Base-by-base conservation (phyloP, 192 early-diverging fungal species). In the Umbelopsis sp. region DNA sequence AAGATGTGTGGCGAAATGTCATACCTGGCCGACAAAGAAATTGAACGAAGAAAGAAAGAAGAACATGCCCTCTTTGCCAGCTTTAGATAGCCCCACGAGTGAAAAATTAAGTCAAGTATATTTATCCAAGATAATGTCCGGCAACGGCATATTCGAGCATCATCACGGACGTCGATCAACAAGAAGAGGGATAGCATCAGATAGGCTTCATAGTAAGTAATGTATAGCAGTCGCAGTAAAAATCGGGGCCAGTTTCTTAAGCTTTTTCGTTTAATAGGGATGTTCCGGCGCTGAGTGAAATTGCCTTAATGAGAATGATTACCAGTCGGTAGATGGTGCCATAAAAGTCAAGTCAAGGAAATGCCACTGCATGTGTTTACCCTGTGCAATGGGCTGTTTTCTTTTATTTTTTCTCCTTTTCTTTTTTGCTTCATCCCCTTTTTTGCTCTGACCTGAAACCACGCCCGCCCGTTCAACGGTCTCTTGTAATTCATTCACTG, bases 321-420 rank as follows among this genome's bases (percentile, higher is more conserved):
- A 16, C 27, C 37, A 41, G 1, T 41, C 37, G 37, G 55, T 30
- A 11, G 33, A 33, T 18, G 37, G 37, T 41, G 37, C 37, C 22
- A 53, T 23, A 61, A 35, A n/a, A 35, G 27, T n/a, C 9, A 33
- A 25, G 18, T 35, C 16, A 35, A 61, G 30, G 11, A 15, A 61
- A 61, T 16, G 48, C 48, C 18, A 61, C 25, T 35, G 55, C 55
- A 61, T 61, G 55, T 35, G 55, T 61, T 61, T 30, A 41, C 37
- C 37, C 37, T 41, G 37, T 41, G 37, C 37, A 41, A 6, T 41
- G 37, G 27, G 55, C 12, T 27, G 25, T 6, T 61, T 61, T 11
- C 18, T 33, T 33, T 61, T n/a, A n/a, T n/a, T 61, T 12, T 13
- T 30, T 61, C 55, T 35, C 55, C 30, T 35, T 25, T 25, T 55